Conservation (phyloP, 768 basidiomycete genomes). For the Filobasidium floriforme region DNA sequence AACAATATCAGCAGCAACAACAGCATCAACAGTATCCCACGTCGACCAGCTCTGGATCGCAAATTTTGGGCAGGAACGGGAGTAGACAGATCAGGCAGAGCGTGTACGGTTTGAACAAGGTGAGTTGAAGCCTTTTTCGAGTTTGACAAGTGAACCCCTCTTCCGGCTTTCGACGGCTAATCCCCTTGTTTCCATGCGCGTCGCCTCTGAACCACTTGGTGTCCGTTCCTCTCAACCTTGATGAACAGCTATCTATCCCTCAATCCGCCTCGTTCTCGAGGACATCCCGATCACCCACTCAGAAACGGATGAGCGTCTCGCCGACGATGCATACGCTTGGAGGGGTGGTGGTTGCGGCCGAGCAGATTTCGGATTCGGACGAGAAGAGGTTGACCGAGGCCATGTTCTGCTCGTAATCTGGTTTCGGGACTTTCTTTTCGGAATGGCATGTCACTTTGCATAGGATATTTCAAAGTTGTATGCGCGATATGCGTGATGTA, state of each 20-base stretch:
- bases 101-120: not conserved
- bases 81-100: not conserved
- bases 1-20: too few species aligned
- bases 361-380: conserved; percentile 22
- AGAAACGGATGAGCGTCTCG: conserved; percentile 18
- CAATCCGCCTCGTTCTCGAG: not conserved
- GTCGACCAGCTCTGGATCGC: not conserved
- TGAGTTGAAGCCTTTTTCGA: not conserved
- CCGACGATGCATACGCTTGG: conserved; percentile 22
- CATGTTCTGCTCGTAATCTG: conserved; percentile 2
- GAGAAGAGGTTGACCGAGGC: conserved; percentile 17
- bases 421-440: not conserved
- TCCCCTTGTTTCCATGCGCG: not conserved
- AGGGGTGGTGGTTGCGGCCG: conserved; percentile 9
- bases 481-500: too few species aligned
- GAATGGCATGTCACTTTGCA: too few species aligned
- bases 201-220: too few species aligned
- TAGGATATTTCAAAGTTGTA: not conserved
- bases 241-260: not conserved
- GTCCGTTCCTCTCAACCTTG: too few species aligned
- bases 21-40: too few species aligned
- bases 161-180: not conserved
- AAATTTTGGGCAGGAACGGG: not conserved
- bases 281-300: not conserved
- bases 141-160: not conserved